Evolutionary conservation across 108 stramenopile genomes (phyloP).

Genomic region (Cyclotella kingstonii): DNA sequence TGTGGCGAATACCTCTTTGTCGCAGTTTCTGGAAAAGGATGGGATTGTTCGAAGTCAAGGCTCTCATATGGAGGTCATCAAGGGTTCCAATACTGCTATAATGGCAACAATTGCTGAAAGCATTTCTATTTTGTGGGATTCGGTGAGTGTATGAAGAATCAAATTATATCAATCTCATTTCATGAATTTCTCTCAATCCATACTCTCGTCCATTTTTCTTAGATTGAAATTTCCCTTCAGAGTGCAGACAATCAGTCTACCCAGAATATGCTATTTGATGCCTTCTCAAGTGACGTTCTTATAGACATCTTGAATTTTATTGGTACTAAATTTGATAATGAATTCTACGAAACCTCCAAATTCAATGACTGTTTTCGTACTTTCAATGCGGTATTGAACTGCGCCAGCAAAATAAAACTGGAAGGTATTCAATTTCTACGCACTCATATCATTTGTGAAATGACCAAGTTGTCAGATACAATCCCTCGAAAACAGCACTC

Average conservation of each 20-base stretch:
- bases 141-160: constrained; percentile 25
- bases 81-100: constrained; percentile 45
- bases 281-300: constrained; percentile 52
- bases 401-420: constrained; percentile 51
- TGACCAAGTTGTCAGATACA: constrained; percentile 10
- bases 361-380: constrained; percentile 47
- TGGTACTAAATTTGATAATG: constrained; percentile 44
- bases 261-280: constrained; percentile 47
- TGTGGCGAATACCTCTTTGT: constrained; percentile 12
- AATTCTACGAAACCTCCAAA: constrained; percentile 9
- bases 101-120: constrained; percentile 72
- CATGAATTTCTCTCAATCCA: not conserved
- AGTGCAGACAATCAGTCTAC: constrained; percentile 33
- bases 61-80: constrained; percentile 14
- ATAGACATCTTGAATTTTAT: constrained; percentile 60
- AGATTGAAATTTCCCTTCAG: constrained; percentile 42
- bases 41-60: constrained; percentile 16
- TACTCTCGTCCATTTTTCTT: not conserved
- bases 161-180: not conserved
- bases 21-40: constrained; percentile 25
- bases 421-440: constrained; percentile 40
- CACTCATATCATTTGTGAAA: constrained; percentile 36
- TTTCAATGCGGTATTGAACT: constrained; percentile 59
- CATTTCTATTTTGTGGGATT: constrained; percentile 64
- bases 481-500: constrained; percentile 16